Evolutionary conservation across 768 basidiomycete species (phyloP).

Genomic region (Amyloporia xantha): DNA sequence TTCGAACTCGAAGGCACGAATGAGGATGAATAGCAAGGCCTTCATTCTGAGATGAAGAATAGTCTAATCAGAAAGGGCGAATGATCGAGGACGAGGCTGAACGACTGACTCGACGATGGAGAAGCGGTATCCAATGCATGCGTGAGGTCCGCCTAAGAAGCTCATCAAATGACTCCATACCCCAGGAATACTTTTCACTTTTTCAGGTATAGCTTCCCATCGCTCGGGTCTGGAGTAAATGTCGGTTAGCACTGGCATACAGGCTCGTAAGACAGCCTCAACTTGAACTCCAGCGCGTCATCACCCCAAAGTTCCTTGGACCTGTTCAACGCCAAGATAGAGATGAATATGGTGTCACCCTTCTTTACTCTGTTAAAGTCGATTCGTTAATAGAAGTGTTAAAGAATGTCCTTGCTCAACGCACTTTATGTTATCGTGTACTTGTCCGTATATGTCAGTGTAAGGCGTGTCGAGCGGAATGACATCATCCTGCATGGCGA

Average conservation of each 20-base stretch:
- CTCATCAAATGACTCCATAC: constrained; percentile 29
- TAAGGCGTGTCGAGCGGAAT: constrained; percentile 41
- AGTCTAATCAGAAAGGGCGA: constrained; percentile 25
- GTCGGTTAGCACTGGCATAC: too few relatives aligned
- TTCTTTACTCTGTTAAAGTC: constrained; percentile 12
- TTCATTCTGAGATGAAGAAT: constrained; percentile 28
- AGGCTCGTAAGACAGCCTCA: too few relatives aligned
- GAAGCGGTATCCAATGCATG: constrained; percentile 63
- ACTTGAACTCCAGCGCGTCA: too few relatives aligned
- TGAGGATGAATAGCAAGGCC: constrained; percentile 24
- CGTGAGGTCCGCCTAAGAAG: too few relatives aligned
- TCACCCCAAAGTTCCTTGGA: too few relatives aligned
- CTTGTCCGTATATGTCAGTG: too few relatives aligned
- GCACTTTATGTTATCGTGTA: too few relatives aligned
- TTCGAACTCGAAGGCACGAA: constrained; percentile 25
- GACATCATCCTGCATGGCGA: constrained; percentile 36
- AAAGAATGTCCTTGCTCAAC: neutral
- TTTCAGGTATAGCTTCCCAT: too few relatives aligned
- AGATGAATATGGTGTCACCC: constrained; percentile 34
- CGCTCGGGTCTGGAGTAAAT: too few relatives aligned
- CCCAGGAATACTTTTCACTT: too few relatives aligned
- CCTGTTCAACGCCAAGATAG: constrained; percentile 45
- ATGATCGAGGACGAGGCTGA: constrained; percentile 24
- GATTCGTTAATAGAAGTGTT: neutral
- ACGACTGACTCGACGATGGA: constrained; percentile 49